A percentile compares a stretch with the other conserved stretches of the same genome.
phyloP scores from a whole-genome alignment of 352 stramenopile genomes.

The Peronosclerospora sorghi region DNA sequence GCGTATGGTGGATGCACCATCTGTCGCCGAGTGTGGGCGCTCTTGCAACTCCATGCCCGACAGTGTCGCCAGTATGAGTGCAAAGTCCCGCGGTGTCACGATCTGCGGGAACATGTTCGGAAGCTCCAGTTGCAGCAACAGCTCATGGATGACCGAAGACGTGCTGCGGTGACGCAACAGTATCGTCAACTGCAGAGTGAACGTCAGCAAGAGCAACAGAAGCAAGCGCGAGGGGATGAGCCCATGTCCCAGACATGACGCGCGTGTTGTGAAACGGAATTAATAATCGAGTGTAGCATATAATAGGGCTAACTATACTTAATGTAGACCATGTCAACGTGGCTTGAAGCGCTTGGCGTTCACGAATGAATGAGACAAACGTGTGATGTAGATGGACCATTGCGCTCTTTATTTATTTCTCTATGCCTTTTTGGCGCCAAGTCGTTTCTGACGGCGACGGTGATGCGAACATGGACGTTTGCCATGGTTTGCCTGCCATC shows the following conservation, averaged over 20 bases:
- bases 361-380: slow-evolving; percentile 2
- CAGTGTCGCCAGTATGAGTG: slow-evolving; percentile 92
- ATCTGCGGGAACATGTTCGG: slow-evolving; percentile 90
- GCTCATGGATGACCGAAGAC: slow-evolving; percentile 94
- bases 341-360: too few species aligned
- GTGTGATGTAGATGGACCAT: slow-evolving; percentile 7
- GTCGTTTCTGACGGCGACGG: slow-evolving; percentile 65
- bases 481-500: slow-evolving; percentile 67
- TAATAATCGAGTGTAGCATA: slow-evolving; percentile 33
- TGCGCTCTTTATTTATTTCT: not conserved
- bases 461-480: slow-evolving; percentile 80
- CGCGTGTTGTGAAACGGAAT: slow-evolving; percentile 7
- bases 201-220: slow-evolving; percentile 25
- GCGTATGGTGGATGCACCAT: slow-evolving; percentile 91
- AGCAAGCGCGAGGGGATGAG: slow-evolving; percentile 24
- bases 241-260: slow-evolving; percentile 24
- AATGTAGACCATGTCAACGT: slow-evolving; percentile 31
- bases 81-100: slow-evolving; percentile 93
- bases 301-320: slow-evolving; percentile 22
- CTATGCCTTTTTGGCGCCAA: slow-evolving; percentile 37
- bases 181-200: slow-evolving; percentile 75
- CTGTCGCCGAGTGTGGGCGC: slow-evolving; percentile 93
- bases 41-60: slow-evolving; percentile 95
- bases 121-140: slow-evolving; percentile 95
- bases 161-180: slow-evolving; percentile 79